Evolutionary conservation across 352 stramenopile species (phyloP).

Genomic region (Halophytophthora batemanensis): DNA sequence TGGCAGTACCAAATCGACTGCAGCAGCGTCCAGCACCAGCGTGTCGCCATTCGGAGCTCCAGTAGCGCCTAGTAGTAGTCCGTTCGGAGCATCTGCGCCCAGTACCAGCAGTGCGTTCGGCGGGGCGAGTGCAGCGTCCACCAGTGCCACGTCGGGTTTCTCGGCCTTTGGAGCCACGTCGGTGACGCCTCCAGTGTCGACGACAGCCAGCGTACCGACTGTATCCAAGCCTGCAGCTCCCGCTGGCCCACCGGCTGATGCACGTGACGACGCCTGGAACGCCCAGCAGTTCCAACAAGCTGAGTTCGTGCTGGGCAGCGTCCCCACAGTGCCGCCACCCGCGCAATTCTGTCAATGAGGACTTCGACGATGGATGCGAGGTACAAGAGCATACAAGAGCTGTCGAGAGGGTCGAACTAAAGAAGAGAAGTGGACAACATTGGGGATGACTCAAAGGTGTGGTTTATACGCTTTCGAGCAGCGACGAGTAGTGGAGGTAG

Average conservation of each 20-base stretch:
- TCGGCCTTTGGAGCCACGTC: slow-evolving; percentile 11
- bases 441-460: too few species aligned
- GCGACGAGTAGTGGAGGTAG: too few species aligned
- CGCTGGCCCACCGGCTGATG: slow-evolving; percentile 17
- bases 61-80: slow-evolving; percentile 23
- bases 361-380: too few species aligned
- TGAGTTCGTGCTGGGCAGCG: slow-evolving; percentile 56
- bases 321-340: slow-evolving; percentile 55
- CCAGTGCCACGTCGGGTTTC: slow-evolving; percentile 5
- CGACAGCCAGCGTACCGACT: slow-evolving; percentile 4
- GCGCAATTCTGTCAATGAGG: slow-evolving; percentile 46
- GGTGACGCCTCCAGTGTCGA: not conserved
- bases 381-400: too few species aligned
- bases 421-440: too few species aligned
- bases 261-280: slow-evolving; percentile 65
- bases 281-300: slow-evolving; percentile 46
- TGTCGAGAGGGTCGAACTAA: too few species aligned
- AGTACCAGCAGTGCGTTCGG: slow-evolving; percentile 13
- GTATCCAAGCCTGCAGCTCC: slow-evolving; percentile 10
- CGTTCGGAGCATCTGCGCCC: slow-evolving; percentile 27
- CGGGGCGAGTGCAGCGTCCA: too few species aligned
- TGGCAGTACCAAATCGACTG: too few species aligned
- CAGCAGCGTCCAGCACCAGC: slow-evolving; percentile 8
- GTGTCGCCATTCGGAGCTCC: slow-evolving; percentile 20
- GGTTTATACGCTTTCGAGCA: too few species aligned